Conservation (phyloP, 805 yeast species). For the Candida peoriensis region DNA sequence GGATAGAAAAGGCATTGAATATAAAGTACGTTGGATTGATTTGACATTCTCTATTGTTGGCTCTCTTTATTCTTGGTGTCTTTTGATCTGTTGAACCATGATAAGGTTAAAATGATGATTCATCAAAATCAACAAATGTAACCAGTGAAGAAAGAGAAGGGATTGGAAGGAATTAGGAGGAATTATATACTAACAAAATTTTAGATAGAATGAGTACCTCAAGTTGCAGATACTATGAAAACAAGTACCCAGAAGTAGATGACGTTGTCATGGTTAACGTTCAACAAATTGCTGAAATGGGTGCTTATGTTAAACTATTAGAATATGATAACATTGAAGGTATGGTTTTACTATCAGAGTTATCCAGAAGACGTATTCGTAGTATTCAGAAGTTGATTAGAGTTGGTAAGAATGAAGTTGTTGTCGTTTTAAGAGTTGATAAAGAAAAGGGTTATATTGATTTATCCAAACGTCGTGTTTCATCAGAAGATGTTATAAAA, state of each 20-base stretch:
- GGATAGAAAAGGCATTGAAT: no score
- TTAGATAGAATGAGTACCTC: conserved; percentile 62
- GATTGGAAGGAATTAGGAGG: no score
- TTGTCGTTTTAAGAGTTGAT: conserved; percentile 95
- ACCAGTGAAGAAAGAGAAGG: no score
- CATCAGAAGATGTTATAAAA: conserved; percentile 94
- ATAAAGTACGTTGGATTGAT: no score
- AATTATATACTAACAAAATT: no score
- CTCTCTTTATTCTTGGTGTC: no score
- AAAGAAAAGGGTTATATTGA: conserved; percentile 98
- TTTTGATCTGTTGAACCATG: no score
- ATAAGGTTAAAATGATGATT: no score
- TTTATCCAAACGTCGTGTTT: conserved; percentile 93
- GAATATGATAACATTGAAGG: conserved; percentile 99
- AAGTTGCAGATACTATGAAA: conserved; percentile 94
- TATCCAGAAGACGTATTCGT: conserved; percentile 97
- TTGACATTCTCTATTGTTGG: no score
- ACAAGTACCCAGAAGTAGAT: conserved; percentile 97
- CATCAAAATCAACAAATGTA: no score
- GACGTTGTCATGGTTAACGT: conserved; percentile 99
- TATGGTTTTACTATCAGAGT: conserved; percentile 92
- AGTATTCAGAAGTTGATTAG: conserved; percentile 96
- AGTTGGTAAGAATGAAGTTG: conserved; percentile 98
- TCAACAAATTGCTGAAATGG: conserved; percentile 98
- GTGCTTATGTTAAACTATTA: conserved; percentile 92